Evolutionary conservation across 495 filamentous ascomycete species (phyloP), one percentile per base, ranked within the genome.

Genomic region (Hypomontagnella monticulosa): DNA sequence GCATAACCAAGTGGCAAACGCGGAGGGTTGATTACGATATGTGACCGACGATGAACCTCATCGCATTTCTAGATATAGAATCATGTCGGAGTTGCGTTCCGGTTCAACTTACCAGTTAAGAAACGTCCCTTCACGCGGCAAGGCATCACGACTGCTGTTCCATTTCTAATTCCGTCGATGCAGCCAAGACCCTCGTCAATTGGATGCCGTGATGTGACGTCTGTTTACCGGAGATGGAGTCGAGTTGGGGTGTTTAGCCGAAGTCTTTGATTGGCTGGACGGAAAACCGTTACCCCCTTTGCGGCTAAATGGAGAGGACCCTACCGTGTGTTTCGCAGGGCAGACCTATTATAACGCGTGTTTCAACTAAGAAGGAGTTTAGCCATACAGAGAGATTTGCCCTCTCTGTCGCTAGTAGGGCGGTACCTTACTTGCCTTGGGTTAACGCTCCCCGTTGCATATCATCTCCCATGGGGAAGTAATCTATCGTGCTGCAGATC

Each of bases 311-410:
- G 27, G 42, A 33, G 34, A 38, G 20, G 48, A 42, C 53, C 48
- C 52, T 53, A 51, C 43, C 23, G 23, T 42, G 15, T 58, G 66
- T 69, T 64, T 69, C 60, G 59, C 60, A 69, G 54, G 60, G 55
- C 55, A 69, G 66, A 42, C 60, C 66, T 69, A 64, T 69, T 16
- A 61, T 60, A 59, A 15, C 37, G 37, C 49, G 3, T 59, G 65
- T 68, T 68, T 69, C 66, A 64, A 16, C 60, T 63, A 69, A 69
- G 65, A 56, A 69, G 66, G 55, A 63, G 18, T 69, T 64, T 69
- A 69, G 55, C 66, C 66, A 69, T 63, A 64, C 66, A 69, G 60
- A 59, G 59, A 43, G 43, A 37, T 16, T 64, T 57, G n/a, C 33
- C 15, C 30, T 57, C 65, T 38, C 50, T 57, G 56, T 63, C n/a